Percentiles rank a stretch among this genome's conserved stretches.
Evolutionary conservation across 1,139 yeast genomes (phyloP).

Genomic region (Kazachstania sp.): DNA sequence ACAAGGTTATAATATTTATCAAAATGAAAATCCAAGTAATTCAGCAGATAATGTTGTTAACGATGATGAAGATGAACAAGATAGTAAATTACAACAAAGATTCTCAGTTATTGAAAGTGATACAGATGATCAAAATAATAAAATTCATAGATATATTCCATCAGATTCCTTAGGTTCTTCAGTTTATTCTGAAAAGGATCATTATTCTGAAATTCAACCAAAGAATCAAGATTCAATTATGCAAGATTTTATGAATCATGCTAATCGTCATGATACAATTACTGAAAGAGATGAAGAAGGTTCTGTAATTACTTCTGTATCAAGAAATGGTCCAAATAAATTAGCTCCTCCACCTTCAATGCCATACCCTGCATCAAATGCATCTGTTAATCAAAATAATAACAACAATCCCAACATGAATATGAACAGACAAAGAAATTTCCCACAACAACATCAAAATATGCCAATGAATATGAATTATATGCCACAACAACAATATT

Average conservation of each 20-base stretch:
- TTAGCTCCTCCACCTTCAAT: neutral
- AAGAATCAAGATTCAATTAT: constrained; percentile 10
- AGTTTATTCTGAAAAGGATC: constrained; percentile 9
- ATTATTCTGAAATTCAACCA: constrained; percentile 12
- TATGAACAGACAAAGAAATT: neutral
- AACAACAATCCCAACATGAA: too few species aligned
- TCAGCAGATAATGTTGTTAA: constrained; percentile 2
- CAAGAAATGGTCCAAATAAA: constrained; percentile 62
- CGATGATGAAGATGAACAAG: constrained; percentile 5
- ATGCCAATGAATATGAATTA: constrained; percentile 7
- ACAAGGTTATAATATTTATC: neutral
- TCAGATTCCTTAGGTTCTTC: constrained; percentile 8
- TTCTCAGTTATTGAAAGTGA: constrained; percentile 21
- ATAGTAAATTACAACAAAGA: constrained; percentile 12
- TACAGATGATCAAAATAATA: constrained; percentile 1
- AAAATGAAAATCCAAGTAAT: neutral
- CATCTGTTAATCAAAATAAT: neutral
- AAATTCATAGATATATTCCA: neutral
- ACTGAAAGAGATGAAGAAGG: constrained; percentile 16
- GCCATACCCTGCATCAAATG: neutral
- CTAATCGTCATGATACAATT: neutral
- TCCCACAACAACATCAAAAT: constrained; percentile 14
- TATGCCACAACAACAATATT: constrained; percentile 8
- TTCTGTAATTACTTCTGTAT: constrained; percentile 71
- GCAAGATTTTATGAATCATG: constrained; percentile 16